A percentile compares a stretch with the other conserved stretches of the same genome.
These are phyloP conservation scores for Penicillium sp. DNA, from an alignment of 2,329 filamentous ascomycete genomes.

Conservation along the genomic window DNA sequence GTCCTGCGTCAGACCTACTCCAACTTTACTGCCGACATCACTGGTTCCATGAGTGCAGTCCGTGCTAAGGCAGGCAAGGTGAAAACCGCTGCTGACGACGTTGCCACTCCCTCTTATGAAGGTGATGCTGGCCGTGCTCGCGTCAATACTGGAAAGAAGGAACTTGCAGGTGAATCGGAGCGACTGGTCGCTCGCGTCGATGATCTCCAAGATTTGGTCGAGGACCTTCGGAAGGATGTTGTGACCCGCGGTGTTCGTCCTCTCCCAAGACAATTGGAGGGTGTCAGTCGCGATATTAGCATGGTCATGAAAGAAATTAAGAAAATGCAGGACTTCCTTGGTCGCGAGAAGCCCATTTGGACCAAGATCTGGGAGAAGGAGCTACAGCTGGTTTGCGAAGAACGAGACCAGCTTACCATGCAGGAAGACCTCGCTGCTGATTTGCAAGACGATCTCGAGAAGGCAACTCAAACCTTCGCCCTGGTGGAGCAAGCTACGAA, in stretches of 20 bases:
- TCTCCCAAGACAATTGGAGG: constrained; percentile 83
- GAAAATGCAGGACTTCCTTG: constrained; percentile 90
- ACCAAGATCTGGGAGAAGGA: constrained; percentile 99
- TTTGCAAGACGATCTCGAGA: constrained; percentile 90
- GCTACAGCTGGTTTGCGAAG: constrained; percentile 91
- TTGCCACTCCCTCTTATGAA: constrained; percentile 68
- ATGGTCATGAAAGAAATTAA: constrained; percentile 80
- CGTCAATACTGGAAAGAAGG: constrained; percentile 82
- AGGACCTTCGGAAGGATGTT: constrained; percentile 96
- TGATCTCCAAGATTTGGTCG: constrained; percentile 93
- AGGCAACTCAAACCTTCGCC: constrained; percentile 88
- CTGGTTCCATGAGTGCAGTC: constrained; percentile 80
- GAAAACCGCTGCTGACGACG: constrained; percentile 71
- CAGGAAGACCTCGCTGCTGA: constrained; percentile 94
- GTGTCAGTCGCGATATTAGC: constrained; percentile 83
- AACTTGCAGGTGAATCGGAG: constrained; percentile 82
- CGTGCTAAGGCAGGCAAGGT: constrained; percentile 78
- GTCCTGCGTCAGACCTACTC: constrained; percentile 91
- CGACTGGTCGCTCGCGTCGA: constrained; percentile 88
- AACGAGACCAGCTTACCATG: constrained; percentile 89
- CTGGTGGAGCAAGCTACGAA: constrained; percentile 98
- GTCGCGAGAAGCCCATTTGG: constrained; percentile 91
- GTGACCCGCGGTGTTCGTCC: constrained; percentile 90
- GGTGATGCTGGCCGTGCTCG: constrained; percentile 81
- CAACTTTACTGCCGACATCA: constrained; percentile 83